Base-by-base conservation (phyloP, 2,329 filamentous ascomycete species). In the Colletotrichum gigasporum region DNA sequence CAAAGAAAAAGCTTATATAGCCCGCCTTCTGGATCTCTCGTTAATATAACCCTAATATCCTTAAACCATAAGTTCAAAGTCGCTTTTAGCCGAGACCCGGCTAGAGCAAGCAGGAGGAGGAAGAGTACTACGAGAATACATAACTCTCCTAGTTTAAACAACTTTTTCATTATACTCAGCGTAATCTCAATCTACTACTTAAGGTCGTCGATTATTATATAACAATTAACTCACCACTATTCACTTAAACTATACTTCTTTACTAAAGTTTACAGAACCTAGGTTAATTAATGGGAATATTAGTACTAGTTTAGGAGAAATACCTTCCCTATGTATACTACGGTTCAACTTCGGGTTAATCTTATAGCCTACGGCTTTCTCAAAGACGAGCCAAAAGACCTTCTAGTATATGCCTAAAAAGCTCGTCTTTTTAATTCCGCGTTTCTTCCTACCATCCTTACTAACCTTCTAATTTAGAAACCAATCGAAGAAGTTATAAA, bases 121-220 rank as follows among this genome's bases (percentile, higher is more conserved):
- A 72, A 73, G 2, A 72, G 50, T 2, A 68, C 45, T 7, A 55
- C 48, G 10, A 68, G 57, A 16, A 74, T 73, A 2, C 65, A 65
- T 3, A 71, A 47, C 63, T 70, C 67, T 24, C 69, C 59, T 14
- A 72, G 56, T 20, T 68, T 68, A 39, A 69, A 75, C 10, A 44
- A 53, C 67, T 74, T 69, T 58, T 69, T 70, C 12, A 56, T 74
- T 18, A 59, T 74, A 30, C 63, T 71, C 28, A 74, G 59, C 54
- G 68, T 72, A 16, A 67, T 71, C 34, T 74, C 47, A 14, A 73
- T 66, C 24, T 71, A 41, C 20, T 64, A 53, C 54, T 66, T 66
- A 6, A 73, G 69, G 42, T 70, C 58, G 16, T 72, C 53, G 22
- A 71, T 66, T 18, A 66, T 71, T 47, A 74, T 73, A 24, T 39